phyloP scores from a whole-genome alignment of 2,329 filamentous ascomycete genomes.

The Botryotinia convoluta region DNA sequence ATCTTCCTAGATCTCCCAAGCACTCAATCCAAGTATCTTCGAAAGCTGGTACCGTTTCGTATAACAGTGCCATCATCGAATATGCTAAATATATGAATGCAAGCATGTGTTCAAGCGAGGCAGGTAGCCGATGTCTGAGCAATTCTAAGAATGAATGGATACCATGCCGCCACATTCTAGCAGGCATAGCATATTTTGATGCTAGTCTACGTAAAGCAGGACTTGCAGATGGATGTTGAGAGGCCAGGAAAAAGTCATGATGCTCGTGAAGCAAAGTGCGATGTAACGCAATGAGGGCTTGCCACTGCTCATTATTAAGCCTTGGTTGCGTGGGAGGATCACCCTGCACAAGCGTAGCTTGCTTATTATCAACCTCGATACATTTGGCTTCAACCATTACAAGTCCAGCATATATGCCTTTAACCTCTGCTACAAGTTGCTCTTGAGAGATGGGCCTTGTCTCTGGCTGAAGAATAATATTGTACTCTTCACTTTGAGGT shows the following conservation, averaged over 20 bases:
- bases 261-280: constrained; percentile 78
- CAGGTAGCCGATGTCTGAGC: constrained; percentile 69
- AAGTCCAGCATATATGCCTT: constrained; percentile 71
- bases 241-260: constrained; percentile 82
- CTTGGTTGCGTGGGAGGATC: constrained; percentile 43
- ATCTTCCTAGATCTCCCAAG: constrained; percentile 79
- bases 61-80: constrained; percentile 81
- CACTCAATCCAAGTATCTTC: constrained; percentile 87
- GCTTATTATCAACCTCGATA: constrained; percentile 73
- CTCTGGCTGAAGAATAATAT: constrained; percentile 48
- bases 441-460: constrained; percentile 44
- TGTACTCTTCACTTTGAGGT: constrained; percentile 59
- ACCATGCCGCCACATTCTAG: constrained; percentile 88
- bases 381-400: constrained; percentile 87
- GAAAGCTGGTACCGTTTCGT: constrained; percentile 81
- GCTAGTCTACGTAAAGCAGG: constrained; percentile 65
- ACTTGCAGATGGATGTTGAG: constrained; percentile 78
- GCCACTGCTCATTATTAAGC: constrained; percentile 71
- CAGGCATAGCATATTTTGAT: constrained; percentile 85
- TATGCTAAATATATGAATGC: constrained; percentile 88
- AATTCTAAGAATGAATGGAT: constrained; percentile 84
- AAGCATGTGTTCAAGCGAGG: constrained; percentile 83
- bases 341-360: constrained; percentile 52
- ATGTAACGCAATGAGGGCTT: constrained; percentile 78
- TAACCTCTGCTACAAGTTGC: constrained; percentile 36